Percentiles rank a stretch among this genome's conserved stretches.
Evolutionary conservation across 2,329 filamentous ascomycete genomes (phyloP).

Genomic region (Fonsecaea pedrosoi): DNA sequence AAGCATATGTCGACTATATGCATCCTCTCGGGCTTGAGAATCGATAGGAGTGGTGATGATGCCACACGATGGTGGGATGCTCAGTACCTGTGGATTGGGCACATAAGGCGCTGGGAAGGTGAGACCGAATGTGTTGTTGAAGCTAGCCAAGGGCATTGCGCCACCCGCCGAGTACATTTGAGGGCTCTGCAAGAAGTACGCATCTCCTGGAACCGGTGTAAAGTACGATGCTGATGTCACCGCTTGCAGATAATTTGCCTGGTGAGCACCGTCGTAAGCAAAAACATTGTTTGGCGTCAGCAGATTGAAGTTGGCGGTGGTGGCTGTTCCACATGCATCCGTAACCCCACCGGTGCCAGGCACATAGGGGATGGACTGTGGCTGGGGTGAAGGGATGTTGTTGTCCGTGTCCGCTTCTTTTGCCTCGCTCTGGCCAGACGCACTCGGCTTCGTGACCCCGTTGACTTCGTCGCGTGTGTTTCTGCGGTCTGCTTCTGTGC

Average conservation of each 20-base stretch:
- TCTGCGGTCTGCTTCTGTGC: constrained; percentile 28
- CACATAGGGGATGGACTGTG: constrained; percentile 8
- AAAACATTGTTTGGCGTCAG: constrained; percentile 17
- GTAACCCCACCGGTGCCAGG: constrained; percentile 9
- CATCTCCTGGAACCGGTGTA: constrained; percentile 21
- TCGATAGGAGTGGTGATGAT: constrained; percentile 14
- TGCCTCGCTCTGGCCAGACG: constrained; percentile 5
- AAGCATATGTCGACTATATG: constrained; percentile 25
- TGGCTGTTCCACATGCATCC: constrained; percentile 10
- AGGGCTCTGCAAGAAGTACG: constrained; percentile 19
- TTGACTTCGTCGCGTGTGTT: constrained; percentile 28
- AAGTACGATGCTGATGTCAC: constrained; percentile 16
- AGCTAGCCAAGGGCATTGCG: constrained; percentile 21
- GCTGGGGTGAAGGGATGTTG: constrained; percentile 14
- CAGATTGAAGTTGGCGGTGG: constrained; percentile 16
- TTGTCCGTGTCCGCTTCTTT: constrained; percentile 9
- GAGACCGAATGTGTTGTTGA: constrained; percentile 19
- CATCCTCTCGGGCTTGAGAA: neutral
- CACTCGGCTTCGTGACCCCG: constrained; percentile 8
- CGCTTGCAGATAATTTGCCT: constrained; percentile 24
- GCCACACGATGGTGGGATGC: constrained; percentile 14
- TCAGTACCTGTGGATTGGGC: constrained; percentile 13
- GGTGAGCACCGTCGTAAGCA: constrained; percentile 15
- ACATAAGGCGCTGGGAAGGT: constrained; percentile 19
- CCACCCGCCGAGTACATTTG: constrained; percentile 22